Base-by-base conservation (phyloP, 345 rosid genomes). In the Sisymbrium irio region DNA sequence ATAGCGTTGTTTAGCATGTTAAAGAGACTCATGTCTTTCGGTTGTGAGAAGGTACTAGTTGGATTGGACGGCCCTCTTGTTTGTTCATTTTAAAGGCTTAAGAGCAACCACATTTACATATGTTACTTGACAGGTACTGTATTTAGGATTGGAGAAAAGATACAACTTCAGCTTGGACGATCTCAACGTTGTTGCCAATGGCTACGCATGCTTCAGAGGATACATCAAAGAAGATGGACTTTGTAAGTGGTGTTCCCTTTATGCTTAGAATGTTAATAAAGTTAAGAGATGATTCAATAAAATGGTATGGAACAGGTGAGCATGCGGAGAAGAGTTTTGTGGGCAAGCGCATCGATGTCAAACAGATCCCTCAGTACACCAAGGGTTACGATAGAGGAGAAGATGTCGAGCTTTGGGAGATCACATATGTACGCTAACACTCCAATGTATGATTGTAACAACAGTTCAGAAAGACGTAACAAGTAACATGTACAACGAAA, bases 91-190 rank as follows among this genome's bases (percentile, higher is more conserved):
- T 25, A n/a, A 39, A 50, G 28, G 68, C 36, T 50, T 54, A 30
- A 22, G 41, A 39, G 47, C 62, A 61, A 51, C 14, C 46, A 63
- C 13, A 5, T 12, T 46, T 22, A 44, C 12, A 36, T 12, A 10
- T 63, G 62, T 46, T 4, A 56, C 56, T 4, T 46, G 54, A 42
- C 74, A 89, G 97, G 86, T 89, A 47, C 74, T 93, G 53, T 93
- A 91, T 78, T 69, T 94, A 83, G 93, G 89, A 9, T 45, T 94
- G 85, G 98, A 91, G 82, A 94, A 94, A 72, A 92, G 96, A 56
- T 94, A 88, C 84, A 94, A 94, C 79, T 94, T 94, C 82, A 94
- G 91, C 75, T 66, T 93, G 15, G 72, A 83, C 47, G 93, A 91
- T 75, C 86, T 83, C 22, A 78, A 86, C 61, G 82, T 81, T 54